These are phyloP conservation scores for Hibiscus mutabilis DNA, from an alignment of 345 rosid species.

Conservation along the genomic window DNA sequence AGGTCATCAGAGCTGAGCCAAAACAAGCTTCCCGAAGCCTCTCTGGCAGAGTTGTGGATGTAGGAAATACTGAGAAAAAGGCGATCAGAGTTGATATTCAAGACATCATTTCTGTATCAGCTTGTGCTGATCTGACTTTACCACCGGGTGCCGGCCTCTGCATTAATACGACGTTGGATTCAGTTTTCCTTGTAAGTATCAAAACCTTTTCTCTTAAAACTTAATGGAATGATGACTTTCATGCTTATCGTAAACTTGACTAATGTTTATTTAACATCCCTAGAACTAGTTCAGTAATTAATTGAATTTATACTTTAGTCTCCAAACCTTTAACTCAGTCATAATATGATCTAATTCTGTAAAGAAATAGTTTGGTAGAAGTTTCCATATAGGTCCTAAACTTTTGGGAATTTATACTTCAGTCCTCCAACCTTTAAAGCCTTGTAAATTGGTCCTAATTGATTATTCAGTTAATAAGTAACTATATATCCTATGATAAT, in stretches of 20 bases:
- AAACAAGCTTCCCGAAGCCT: slow-evolving; percentile 50
- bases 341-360: too few relatives aligned
- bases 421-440: too few relatives aligned
- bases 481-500: too few relatives aligned
- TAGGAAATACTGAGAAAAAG: slow-evolving; percentile 40
- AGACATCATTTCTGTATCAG: slow-evolving; percentile 76
- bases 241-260: neutral
- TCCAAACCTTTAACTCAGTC: too few relatives aligned
- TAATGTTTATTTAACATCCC: neutral
- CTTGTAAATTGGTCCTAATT: too few relatives aligned
- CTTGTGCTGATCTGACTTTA: slow-evolving; percentile 88
- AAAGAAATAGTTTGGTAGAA: too few relatives aligned
- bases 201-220: neutral
- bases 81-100: slow-evolving; percentile 59
- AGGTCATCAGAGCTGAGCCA: slow-evolving; percentile 25
- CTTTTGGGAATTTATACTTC: too few relatives aligned
- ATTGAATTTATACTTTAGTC: too few relatives aligned
- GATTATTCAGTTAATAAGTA: too few relatives aligned
- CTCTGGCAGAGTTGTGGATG: slow-evolving; percentile 46
- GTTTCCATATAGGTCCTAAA: too few relatives aligned
- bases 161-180: slow-evolving; percentile 67
- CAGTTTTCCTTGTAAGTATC: slow-evolving; percentile 65
- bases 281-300: too few relatives aligned
- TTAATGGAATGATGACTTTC: neutral
- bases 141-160: slow-evolving; percentile 98